phyloP scores from a whole-genome alignment of 257 asterid genomes.

The Nyctanthes arbortristis region DNA sequence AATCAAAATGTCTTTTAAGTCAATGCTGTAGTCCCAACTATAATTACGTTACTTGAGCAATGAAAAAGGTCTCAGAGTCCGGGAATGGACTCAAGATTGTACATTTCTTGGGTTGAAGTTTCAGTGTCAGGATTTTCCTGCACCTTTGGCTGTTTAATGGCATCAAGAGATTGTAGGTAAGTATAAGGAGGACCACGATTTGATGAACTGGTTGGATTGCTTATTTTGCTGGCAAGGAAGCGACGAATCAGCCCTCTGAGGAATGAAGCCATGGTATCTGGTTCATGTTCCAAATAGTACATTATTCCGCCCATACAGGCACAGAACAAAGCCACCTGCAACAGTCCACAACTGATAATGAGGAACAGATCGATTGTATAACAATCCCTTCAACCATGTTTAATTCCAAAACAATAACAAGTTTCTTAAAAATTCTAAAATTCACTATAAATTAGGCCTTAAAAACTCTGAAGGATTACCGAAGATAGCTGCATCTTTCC shows the following conservation, averaged over 20 bases:
- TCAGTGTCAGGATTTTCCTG: constrained; percentile 52
- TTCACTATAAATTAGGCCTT: too few relatives aligned
- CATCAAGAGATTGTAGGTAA: constrained; percentile 76
- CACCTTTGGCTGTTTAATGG: constrained; percentile 63
- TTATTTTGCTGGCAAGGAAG: constrained; percentile 92
- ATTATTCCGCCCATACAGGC: constrained; percentile 97
- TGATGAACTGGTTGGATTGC: constrained; percentile 75
- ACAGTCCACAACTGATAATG: constrained; percentile 13
- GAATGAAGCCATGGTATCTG: constrained; percentile 96
- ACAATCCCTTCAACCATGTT: too few relatives aligned
- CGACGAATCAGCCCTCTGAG: constrained; percentile 93
- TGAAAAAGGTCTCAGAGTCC: constrained; percentile 75
- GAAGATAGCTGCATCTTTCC: too few relatives aligned
- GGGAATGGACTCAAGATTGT: constrained; percentile 96
- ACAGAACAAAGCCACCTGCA: constrained; percentile 87
- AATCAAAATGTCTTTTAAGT: too few relatives aligned
- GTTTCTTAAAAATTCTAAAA: too few relatives aligned
- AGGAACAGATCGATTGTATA: too few relatives aligned
- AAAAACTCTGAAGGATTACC: too few relatives aligned
- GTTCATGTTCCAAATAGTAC: constrained; percentile 98
- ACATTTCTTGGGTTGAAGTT: constrained; percentile 57
- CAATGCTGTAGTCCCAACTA: too few relatives aligned
- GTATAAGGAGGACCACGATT: constrained; percentile 70
- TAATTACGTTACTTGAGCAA: constrained; percentile 36
- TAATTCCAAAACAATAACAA: too few relatives aligned